A percentile compares a stretch with the other conserved stretches of the same genome.
Evolutionary conservation across 495 filamentous ascomycete species (phyloP).

Genomic region (Apiosordaria backusii): DNA sequence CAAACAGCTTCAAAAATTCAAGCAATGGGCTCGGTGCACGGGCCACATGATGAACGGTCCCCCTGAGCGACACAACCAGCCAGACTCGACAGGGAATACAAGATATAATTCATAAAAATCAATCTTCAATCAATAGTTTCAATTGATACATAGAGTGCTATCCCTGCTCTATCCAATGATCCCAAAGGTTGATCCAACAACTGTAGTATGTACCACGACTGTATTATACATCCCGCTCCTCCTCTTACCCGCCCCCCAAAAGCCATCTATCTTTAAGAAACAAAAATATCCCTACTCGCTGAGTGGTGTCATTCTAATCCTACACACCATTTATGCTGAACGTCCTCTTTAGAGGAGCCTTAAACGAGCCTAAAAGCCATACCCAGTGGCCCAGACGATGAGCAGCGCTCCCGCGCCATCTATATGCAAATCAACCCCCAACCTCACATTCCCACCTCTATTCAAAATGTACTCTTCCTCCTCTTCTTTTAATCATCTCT

Average conservation of each 20-base stretch:
- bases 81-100: not conserved
- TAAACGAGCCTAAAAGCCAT: not conserved
- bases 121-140: not conserved
- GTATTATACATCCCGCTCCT: not conserved
- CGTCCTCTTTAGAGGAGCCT: not conserved
- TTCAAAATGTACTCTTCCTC: slow-evolving; percentile 5
- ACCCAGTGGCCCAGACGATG: not conserved
- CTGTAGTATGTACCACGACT: not conserved
- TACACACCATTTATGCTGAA: not conserved
- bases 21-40: not conserved
- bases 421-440: slow-evolving; percentile 32
- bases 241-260: not conserved
- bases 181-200: not conserved
- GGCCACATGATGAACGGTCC: not conserved
- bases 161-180: not conserved
- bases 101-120: not conserved
- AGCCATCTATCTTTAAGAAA: not conserved
- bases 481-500: slow-evolving; percentile 37
- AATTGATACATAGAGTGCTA: not conserved
- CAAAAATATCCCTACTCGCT: not conserved
- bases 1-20: not conserved
- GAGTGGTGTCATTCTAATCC: not conserved
- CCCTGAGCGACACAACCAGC: no score
- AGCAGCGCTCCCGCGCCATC: slow-evolving; percentile 23
- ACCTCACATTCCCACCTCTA: slow-evolving; percentile 14